phyloP scores from a whole-genome alignment of 1,139 yeast species.

The Nakaseomyces bracarensis region DNA sequence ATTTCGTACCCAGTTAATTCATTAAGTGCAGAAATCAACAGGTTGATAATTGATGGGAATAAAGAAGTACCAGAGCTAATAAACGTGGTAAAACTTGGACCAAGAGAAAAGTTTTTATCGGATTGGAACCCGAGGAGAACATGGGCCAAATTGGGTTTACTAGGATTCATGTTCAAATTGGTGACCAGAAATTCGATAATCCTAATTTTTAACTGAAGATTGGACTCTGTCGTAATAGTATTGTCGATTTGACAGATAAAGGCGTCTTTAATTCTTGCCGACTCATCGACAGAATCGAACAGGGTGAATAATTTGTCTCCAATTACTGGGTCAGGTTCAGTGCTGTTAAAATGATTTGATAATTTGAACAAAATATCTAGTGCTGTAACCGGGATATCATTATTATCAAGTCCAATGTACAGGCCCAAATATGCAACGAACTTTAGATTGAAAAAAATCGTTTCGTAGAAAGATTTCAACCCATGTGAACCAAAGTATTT shows the following conservation, averaged over 20 bases:
- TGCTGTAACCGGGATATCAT: conserved; percentile 44
- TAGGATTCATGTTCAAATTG: conserved; percentile 39
- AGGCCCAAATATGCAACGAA: conserved; percentile 60
- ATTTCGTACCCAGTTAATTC: conserved; percentile 38
- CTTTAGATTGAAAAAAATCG: conserved; percentile 58
- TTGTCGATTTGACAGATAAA: conserved; percentile 63
- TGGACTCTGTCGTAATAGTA: conserved; percentile 31
- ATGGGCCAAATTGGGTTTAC: conserved; percentile 51
- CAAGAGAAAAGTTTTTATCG: conserved; percentile 38
- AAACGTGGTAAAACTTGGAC: conserved; percentile 39
- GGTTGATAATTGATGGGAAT: conserved; percentile 44
- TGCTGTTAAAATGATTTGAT: conserved; percentile 29
- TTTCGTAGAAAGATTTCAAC: conserved; percentile 56
- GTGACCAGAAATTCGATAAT: conserved; percentile 50
- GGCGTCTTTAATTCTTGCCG: conserved; percentile 56
- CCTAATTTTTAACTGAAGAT: conserved; percentile 45
- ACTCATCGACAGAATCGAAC: conserved; percentile 66
- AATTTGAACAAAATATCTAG: conserved; percentile 47
- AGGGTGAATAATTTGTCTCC: conserved; percentile 64
- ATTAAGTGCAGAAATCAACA: conserved; percentile 43
- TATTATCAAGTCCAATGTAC: conserved; percentile 53
- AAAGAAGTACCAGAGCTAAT: conserved; percentile 47
- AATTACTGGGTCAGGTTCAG: conserved; percentile 33
- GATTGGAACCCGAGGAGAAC: conserved; percentile 65
- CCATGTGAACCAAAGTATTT: conserved; percentile 54